Evolutionary conservation across 768 basidiomycete species (phyloP).

Genomic region (Leucogyrophana mollusca): DNA sequence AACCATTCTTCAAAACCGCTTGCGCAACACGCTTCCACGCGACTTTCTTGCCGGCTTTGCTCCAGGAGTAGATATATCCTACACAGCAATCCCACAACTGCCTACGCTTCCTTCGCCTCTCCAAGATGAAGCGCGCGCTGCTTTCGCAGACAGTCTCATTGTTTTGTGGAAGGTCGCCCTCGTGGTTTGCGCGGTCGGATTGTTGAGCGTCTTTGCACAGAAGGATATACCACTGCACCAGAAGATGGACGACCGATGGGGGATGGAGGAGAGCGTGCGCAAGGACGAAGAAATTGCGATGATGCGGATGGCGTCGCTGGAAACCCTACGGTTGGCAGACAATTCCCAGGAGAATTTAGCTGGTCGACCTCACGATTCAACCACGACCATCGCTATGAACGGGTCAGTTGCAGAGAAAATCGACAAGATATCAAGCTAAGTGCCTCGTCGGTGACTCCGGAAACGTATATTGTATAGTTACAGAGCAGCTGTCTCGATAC

Average conservation of each 20-base stretch:
- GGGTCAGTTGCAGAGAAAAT: too few relatives aligned
- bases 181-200: constrained; percentile 20
- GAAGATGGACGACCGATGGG: constrained; percentile 19
- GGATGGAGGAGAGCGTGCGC: constrained; percentile 9
- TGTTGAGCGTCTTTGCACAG: constrained; percentile 6
- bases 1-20: constrained; percentile 50
- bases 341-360: too few relatives aligned
- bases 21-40: constrained; percentile 39
- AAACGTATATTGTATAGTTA: too few relatives aligned
- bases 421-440: too few relatives aligned
- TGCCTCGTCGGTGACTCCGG: too few relatives aligned
- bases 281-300: not conserved
- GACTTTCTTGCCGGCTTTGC: constrained; percentile 35
- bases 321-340: too few relatives aligned
- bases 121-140: constrained; percentile 32
- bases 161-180: constrained; percentile 44
- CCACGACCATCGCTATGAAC: too few relatives aligned
- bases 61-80: constrained; percentile 40
- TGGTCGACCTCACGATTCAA: too few relatives aligned
- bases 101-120: constrained; percentile 31
- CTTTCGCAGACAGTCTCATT: constrained; percentile 39
- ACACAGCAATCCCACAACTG: constrained; percentile 45
- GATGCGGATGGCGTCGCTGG: too few relatives aligned
- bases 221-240: constrained; percentile 18
- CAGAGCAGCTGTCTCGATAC: too few relatives aligned